phyloP scores from a whole-genome alignment of 192 early-diverging fungal species.

The Lunasporangiospora selenospora region DNA sequence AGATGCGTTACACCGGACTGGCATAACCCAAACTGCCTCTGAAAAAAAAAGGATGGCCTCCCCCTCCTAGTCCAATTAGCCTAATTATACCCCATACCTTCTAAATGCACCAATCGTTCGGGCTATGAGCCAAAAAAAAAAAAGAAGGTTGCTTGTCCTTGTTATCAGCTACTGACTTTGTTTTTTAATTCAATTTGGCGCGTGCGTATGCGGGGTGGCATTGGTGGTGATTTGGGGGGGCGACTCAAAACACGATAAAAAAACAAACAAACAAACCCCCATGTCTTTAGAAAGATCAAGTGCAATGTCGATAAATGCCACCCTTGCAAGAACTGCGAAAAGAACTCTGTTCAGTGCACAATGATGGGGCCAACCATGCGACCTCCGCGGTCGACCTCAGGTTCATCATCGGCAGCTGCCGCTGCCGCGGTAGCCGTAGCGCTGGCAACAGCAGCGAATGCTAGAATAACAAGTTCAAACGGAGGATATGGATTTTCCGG shows the following conservation, averaged over 20 bases:
- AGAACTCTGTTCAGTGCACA: conserved; percentile 29
- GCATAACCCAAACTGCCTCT: too few species aligned
- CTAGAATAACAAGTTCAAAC: conserved; percentile 6
- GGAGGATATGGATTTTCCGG: conserved; percentile 3
- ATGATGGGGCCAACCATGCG: conserved; percentile 44
- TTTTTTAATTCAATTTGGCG: too few species aligned
- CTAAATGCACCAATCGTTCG: too few species aligned
- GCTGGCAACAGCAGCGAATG: conserved; percentile 32
- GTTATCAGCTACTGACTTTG: background rate
- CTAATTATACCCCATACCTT: too few species aligned
- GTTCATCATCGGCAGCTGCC: conserved; percentile 34
- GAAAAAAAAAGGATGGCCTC: too few species aligned
- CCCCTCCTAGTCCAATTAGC: too few species aligned
- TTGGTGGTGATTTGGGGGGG: too few species aligned
- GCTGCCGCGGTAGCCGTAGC: conserved; percentile 36
- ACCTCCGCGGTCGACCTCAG: conserved; percentile 27
- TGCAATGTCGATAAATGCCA: conserved; percentile 41
- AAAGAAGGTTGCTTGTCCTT: background rate
- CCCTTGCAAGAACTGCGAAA: conserved; percentile 39
- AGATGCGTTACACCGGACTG: too few species aligned
- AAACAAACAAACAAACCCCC: too few species aligned
- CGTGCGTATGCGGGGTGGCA: too few species aligned
- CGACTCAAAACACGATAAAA: too few species aligned
- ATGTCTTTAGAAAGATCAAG: conserved; percentile 31
- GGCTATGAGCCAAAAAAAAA: too few species aligned